These are phyloP conservation scores for Collybia sordida DNA, from an alignment of 768 basidiomycete species.

Conservation along the genomic window DNA sequence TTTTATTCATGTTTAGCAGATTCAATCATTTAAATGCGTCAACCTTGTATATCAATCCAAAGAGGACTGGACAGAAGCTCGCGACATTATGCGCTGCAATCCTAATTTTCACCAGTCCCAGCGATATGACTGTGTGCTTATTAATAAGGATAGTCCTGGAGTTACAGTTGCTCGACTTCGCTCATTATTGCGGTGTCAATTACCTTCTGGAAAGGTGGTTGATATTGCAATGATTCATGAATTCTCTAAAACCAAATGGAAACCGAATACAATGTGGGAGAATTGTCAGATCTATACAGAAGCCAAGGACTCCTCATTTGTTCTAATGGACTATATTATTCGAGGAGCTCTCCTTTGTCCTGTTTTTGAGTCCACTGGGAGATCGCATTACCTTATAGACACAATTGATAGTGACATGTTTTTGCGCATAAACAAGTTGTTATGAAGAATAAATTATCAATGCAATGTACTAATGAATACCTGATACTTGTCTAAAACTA, in stretches of 20 bases:
- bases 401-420: slow-evolving; percentile 11
- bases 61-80: slow-evolving; percentile 23
- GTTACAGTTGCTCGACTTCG: slow-evolving; percentile 12
- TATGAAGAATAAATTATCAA: too few relatives aligned
- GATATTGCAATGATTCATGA: slow-evolving; percentile 18
- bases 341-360: slow-evolving; percentile 17
- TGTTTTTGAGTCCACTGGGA: slow-evolving; percentile 6
- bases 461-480: background rate
- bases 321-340: slow-evolving; percentile 16
- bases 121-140: slow-evolving; percentile 18
- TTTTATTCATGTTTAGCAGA: slow-evolving; percentile 9
- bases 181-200: slow-evolving; percentile 14
- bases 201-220: slow-evolving; percentile 14
- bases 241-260: slow-evolving; percentile 12
- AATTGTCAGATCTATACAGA: slow-evolving; percentile 16
- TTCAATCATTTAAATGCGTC: slow-evolving; percentile 20
- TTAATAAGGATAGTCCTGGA: slow-evolving; percentile 15
- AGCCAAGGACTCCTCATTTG: slow-evolving; percentile 7
- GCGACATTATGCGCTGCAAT: slow-evolving; percentile 24
- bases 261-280: slow-evolving; percentile 17
- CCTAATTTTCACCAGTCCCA: slow-evolving; percentile 17
- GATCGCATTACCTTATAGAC: slow-evolving; percentile 9
- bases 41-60: slow-evolving; percentile 21
- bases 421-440: slow-evolving; percentile 6
- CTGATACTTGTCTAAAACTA: background rate